A percentile compares a stretch with the other conserved stretches of the same genome.
These are phyloP conservation scores for Leucocoprinus birnbaumii DNA, from an alignment of 768 basidiomycete species.

Conservation along the genomic window DNA sequence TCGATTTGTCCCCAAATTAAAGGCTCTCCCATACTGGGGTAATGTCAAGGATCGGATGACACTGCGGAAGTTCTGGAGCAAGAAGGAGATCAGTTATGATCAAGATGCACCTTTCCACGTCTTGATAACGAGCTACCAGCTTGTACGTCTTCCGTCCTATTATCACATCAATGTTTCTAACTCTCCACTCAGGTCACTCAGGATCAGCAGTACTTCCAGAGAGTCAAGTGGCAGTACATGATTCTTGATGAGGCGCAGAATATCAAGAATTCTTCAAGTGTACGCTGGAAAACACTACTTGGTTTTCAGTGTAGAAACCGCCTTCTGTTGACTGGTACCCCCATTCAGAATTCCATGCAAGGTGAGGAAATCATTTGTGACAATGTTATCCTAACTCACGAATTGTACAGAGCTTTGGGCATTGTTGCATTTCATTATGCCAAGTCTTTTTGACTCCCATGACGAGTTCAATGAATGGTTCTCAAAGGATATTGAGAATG, in stretches of 20 bases:
- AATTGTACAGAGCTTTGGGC: conserved; percentile 85
- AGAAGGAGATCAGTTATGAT: conserved; percentile 94
- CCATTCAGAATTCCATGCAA: conserved; percentile 99
- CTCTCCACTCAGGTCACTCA: conserved; percentile 66
- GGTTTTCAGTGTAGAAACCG: conserved; percentile 96
- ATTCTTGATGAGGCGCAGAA: conserved; percentile 99
- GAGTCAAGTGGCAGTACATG: conserved; percentile 99
- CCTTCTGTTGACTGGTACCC: conserved; percentile 92
- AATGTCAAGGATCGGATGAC: conserved; percentile 94
- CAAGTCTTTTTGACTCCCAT: conserved; percentile 96
- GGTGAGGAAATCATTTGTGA: conserved; percentile 42
- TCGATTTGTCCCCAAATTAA: conserved; percentile 90
- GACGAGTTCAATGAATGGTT: conserved; percentile 99
- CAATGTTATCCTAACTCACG: conserved; percentile 10
- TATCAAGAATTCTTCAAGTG: conserved; percentile 96
- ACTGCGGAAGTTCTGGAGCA: conserved; percentile 96
- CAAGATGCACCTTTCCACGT: conserved; percentile 96
- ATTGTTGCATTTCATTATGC: conserved; percentile 99
- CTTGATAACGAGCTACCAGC: conserved; percentile 94
- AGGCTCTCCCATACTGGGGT: conserved; percentile 98
- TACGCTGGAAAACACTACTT: conserved; percentile 95
- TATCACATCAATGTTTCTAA: neutral
- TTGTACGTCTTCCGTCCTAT: conserved; percentile 53
- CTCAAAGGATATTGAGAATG: conserved; percentile 98
- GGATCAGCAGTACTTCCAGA: conserved; percentile 97